Evolutionary conservation across 2,329 filamentous ascomycete genomes (phyloP), one percentile per base, ranked within the genome.

Genomic region (Alternaria brassicae): DNA sequence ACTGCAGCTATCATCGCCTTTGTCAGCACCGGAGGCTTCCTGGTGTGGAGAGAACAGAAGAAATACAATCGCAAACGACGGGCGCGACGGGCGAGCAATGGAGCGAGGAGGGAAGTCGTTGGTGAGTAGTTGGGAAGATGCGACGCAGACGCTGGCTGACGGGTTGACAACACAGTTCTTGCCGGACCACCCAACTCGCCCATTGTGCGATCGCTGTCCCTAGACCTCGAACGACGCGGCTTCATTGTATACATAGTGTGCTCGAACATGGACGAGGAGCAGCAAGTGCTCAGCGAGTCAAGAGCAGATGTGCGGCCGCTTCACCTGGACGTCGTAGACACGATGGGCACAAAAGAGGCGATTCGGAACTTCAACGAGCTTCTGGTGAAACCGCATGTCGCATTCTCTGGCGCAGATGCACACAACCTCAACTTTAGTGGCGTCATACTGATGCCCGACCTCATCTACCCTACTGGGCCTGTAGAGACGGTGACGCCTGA

Each of bases 191-290:
- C 92, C 2, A 87, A 89, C 49, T 88, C 96, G 70, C 91, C 93
- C 15, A 84, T 97, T 72, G 94, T 92, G 6, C 90, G 89, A 71
- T 92, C 92, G 10, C 82, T 98, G 53, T 88, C 92, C 2, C 80
- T 93, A 47, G 95, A 99, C 73, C 83, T 99, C 67, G 95, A 98
- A 80, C 85, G 93, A 60, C 88, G 93, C 65, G 95, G 95, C 4
- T 98, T 96, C 77, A 91, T 98, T 61, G 92, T 98, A 56, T 99
- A 93, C 77, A 84, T 99, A 60, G 91, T 96, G 1, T 94, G 93
- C 71, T 90, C 88, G 64, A 92, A 88, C n/a, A 81, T 88, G 59
- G 91, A 97, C 70, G 94, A 98, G 67, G 93, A 98, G 76, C 84
- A 89, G 34, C 81, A 90, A 63, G 88, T 98, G 13, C 87, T 91